phyloP scores from a whole-genome alignment of 2,329 filamentous ascomycete species.

The Lachnellula suecica region DNA sequence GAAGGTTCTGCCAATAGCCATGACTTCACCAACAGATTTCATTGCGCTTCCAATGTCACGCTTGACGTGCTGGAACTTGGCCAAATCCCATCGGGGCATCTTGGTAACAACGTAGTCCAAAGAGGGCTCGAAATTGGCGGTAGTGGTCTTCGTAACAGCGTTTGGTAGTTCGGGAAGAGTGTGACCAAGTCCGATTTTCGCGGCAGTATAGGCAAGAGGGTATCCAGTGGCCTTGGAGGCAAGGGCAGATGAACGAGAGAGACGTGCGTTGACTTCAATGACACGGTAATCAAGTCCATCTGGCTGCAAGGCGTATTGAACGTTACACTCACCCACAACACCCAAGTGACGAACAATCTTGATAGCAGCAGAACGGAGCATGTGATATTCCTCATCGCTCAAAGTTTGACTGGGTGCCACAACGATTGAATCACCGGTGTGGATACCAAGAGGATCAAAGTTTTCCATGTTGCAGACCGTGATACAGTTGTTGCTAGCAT shows the following conservation, averaged over 20 bases:
- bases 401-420: slow-evolving; percentile 96
- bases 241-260: slow-evolving; percentile 93
- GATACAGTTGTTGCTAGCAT: slow-evolving; percentile 97
- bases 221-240: slow-evolving; percentile 98
- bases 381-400: slow-evolving; percentile 98
- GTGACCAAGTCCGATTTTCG: slow-evolving; percentile 96
- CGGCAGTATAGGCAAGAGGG: slow-evolving; percentile 93
- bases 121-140: slow-evolving; percentile 97
- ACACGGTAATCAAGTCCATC: slow-evolving; percentile 97
- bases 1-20: slow-evolving; percentile 98
- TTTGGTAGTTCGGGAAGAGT: slow-evolving; percentile 94
- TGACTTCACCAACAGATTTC: slow-evolving; percentile 99
- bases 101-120: slow-evolving; percentile 98
- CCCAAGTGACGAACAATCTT: slow-evolving; percentile 97
- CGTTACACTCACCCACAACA: slow-evolving; percentile 97
- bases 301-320: slow-evolving; percentile 95
- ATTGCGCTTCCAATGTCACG: slow-evolving; percentile 96
- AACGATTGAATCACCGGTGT: slow-evolving; percentile 98
- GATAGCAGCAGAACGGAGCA: slow-evolving; percentile 95
- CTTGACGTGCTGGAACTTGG: slow-evolving; percentile 99
- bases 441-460: slow-evolving; percentile 95
- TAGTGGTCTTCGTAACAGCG: slow-evolving; percentile 97
- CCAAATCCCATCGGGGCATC: slow-evolving; percentile 96
- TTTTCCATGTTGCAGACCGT: slow-evolving; percentile 99
- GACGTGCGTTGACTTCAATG: slow-evolving; percentile 98